Base-by-base conservation (phyloP, 345 rosid species). In the Eucalyptus sp. region DNA sequence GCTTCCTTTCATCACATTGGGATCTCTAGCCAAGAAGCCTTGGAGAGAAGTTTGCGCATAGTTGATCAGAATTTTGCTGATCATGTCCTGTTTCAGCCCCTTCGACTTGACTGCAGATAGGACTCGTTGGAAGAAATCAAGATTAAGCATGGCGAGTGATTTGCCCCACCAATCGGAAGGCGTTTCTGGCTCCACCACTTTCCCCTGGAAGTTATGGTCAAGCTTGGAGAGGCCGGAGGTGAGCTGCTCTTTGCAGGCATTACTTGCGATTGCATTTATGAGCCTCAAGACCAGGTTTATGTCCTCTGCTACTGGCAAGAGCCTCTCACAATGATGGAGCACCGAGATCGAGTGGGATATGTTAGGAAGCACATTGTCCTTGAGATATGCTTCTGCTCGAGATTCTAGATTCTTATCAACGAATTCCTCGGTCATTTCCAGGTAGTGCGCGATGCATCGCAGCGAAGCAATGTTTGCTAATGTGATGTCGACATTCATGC, bases 141-240 rank as follows among this genome's bases (percentile, higher is more conserved):
- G 99, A 89, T 90, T 95, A 37, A 98, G 92, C 87, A 93, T 90
- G 80, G 96, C 89, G 13, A 98, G 91, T 12, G 98, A 94, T 91
- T 96, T 96, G 52, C 98, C 99, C 99, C 99, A 98, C 99, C 99
- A 98, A 66, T 97, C 95, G 31, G 94, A 90, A 15, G 97, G 96
- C 71, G 97, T 95, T 89, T 98, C 98, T 7, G 96, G 96, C 88
- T 94, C 99, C 31, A 64, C 83, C 50, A 89, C 13, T 89, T 94
- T 94, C 51, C 93, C 89, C 8, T 95, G 91, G 92, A 92, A 96
- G 66, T 93, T 92, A 49, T 95, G 97, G 89, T 98, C 98, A 58
- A 98, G 98, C 92, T 97, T 98, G 76, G 95, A 58, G 90, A 98
- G 92, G 54, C 99, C 99, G 8, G 99, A 96, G n/a, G 98, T 93